These are phyloP conservation scores for Thuja plicata DNA, from an alignment of 83 land plant species.

Conservation along the genomic window DNA sequence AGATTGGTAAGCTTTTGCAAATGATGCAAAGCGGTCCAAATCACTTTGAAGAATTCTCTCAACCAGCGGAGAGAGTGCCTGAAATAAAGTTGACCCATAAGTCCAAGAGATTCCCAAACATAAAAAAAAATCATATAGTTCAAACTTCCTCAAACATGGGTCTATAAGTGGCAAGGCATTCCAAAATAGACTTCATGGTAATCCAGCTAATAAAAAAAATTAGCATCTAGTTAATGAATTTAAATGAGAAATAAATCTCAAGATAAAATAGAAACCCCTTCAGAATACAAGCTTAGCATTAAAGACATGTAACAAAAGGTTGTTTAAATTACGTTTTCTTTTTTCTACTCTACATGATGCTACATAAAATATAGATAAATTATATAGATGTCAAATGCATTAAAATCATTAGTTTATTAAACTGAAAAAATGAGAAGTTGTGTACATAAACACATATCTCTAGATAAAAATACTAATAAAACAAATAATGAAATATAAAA, in stretches of 20 bases:
- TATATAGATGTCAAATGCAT: neutral
- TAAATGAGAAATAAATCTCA: neutral
- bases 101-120: neutral
- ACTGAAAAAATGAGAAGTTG: neutral
- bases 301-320: neutral
- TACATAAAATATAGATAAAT: neutral
- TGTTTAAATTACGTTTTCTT: neutral
- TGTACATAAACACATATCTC: neutral
- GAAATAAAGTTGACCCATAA: neutral
- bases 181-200: neutral
- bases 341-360: neutral
- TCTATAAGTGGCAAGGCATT: too few relatives aligned
- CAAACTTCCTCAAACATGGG: too few relatives aligned
- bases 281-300: neutral
- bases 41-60: conserved; percentile 3
- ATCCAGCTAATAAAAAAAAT: neutral
- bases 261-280: neutral
- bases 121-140: too few relatives aligned
- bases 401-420: neutral
- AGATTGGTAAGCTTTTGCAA: neutral
- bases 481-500: neutral
- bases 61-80: conserved; percentile 2
- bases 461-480: neutral
- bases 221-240: neutral
- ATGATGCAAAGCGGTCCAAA: conserved; percentile 7